Base-by-base conservation (phyloP, 441 rosid genomes). In the Bruguiera hainesii region DNA sequence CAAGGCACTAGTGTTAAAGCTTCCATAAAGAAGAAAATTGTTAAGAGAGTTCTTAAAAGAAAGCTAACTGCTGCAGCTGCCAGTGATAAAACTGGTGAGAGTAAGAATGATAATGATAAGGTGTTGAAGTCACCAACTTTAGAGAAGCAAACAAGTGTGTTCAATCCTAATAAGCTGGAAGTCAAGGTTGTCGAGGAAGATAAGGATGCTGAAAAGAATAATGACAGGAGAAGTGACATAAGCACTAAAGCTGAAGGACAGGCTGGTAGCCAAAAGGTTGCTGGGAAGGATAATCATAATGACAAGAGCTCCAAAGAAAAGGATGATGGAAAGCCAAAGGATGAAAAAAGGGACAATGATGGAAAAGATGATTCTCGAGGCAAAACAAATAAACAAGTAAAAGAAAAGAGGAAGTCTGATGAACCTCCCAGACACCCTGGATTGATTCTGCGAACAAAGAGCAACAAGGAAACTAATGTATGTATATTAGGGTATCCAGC, bases 381-480 rank as follows among this genome's bases (percentile, higher is more conserved):
- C 46, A 89, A 78, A 78, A 67, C 81, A 49, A 84, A 56, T 39
- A 83, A 76, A 72, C 93, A 86, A 70, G 71, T 62, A 20, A 92
- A 83, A 79, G 96, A 84, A 66, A 92, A 82, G 78, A 90, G 73
- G 79, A 90, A 82, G 80, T 60, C 79, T 59, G 98, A 92, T 60
- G 98, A 90, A 64, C 81, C 83, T 76, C 94, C 94, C 67, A 91
- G 83, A 71, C 88, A 87, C 63, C 89, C 98, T 75, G 99, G 99
- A 73, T 80, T 92, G 62, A 76, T 96, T 78, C 76, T 92, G 61
- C 88, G 75, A 69, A 87, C 82, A 35, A 90, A 83, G 74, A 78
- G 80, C 70, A 76, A 73, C 80, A 89, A 84, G 78, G 91, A 85
- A 71, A 81, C 83, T 66, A 90, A 86, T 69, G 98, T 96, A 82